These are phyloP conservation scores for Fusarium circinatum DNA, from an alignment of 2,329 filamentous ascomycete species.

Conservation along the genomic window DNA sequence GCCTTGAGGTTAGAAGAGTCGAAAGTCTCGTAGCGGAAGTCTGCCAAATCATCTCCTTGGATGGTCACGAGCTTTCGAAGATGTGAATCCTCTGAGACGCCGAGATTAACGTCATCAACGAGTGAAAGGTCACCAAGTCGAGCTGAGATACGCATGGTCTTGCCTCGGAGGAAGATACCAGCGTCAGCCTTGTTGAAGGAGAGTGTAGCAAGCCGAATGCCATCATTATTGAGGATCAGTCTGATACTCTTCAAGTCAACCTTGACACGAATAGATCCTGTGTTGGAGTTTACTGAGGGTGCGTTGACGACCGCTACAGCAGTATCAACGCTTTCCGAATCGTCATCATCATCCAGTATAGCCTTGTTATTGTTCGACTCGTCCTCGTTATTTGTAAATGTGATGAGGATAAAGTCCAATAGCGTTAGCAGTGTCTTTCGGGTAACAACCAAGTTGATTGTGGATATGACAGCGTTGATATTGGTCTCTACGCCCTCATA, in stretches of 20 bases:
- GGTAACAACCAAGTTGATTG: slow-evolving; percentile 95
- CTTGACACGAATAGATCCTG: slow-evolving; percentile 89
- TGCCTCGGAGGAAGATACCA: slow-evolving; percentile 86
- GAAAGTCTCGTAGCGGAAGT: slow-evolving; percentile 98
- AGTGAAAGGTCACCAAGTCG: slow-evolving; percentile 88
- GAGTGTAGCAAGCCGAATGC: slow-evolving; percentile 90
- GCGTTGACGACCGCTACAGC: slow-evolving; percentile 45
- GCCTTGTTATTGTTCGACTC: slow-evolving; percentile 50
- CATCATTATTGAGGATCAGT: slow-evolving; percentile 96
- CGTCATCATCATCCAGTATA: slow-evolving; percentile 50
- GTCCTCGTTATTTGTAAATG: slow-evolving; percentile 76
- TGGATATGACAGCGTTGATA: slow-evolving; percentile 89
- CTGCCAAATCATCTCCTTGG: slow-evolving; percentile 92
- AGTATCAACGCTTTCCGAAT: slow-evolving; percentile 51
- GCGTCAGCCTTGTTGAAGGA: slow-evolving; percentile 94
- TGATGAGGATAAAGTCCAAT: slow-evolving; percentile 92
- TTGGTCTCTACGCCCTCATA: slow-evolving; percentile 96
- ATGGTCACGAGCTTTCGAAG: slow-evolving; percentile 92
- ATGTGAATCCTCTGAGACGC: slow-evolving; percentile 82
- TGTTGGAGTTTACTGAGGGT: slow-evolving; percentile 51
- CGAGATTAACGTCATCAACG: slow-evolving; percentile 92
- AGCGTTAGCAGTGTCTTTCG: slow-evolving; percentile 91
- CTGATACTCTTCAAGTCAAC: slow-evolving; percentile 93
- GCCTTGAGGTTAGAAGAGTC: slow-evolving; percentile 74
- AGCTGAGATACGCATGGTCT: slow-evolving; percentile 87